phyloP scores from a whole-genome alignment of 2,329 filamentous ascomycete species.

The Pseudogymnoascus sp. region DNA sequence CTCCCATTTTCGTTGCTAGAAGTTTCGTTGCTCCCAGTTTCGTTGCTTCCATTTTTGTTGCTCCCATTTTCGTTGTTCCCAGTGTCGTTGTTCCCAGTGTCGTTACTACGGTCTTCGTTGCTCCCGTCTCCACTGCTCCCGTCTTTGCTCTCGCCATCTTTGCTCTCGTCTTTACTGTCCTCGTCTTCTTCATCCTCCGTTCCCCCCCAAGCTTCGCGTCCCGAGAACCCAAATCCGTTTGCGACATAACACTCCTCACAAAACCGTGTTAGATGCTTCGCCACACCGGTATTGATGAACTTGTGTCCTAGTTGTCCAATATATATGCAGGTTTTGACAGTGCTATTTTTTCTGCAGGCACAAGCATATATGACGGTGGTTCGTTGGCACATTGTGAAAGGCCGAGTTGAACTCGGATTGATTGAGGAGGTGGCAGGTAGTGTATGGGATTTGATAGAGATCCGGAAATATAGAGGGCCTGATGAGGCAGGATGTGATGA shows the following conservation, averaged over 20 bases:
- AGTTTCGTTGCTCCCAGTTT: too few species aligned
- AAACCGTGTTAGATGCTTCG: too few species aligned
- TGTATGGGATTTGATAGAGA: background rate
- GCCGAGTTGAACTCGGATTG: background rate
- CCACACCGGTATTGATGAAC: background rate
- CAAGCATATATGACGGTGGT: background rate
- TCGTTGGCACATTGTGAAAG: background rate
- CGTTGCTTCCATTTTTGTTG: too few species aligned
- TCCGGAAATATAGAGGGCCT: background rate
- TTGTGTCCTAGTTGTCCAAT: background rate
- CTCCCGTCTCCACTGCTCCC: too few species aligned
- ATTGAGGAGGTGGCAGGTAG: background rate
- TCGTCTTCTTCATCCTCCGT: background rate
- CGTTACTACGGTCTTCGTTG: too few species aligned
- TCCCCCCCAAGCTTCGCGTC: background rate
- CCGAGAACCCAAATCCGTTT: background rate
- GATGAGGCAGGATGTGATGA: background rate
- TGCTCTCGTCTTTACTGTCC: background rate
- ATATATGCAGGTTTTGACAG: background rate
- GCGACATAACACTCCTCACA: background rate
- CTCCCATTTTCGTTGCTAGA: too few species aligned
- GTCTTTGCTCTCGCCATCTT: too few species aligned
- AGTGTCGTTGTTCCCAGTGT: background rate
- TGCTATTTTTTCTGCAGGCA: background rate
- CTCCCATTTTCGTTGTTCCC: too few species aligned